phyloP scores from a whole-genome alignment of 306 rosid genomes.

The Vachellia collinsii region DNA sequence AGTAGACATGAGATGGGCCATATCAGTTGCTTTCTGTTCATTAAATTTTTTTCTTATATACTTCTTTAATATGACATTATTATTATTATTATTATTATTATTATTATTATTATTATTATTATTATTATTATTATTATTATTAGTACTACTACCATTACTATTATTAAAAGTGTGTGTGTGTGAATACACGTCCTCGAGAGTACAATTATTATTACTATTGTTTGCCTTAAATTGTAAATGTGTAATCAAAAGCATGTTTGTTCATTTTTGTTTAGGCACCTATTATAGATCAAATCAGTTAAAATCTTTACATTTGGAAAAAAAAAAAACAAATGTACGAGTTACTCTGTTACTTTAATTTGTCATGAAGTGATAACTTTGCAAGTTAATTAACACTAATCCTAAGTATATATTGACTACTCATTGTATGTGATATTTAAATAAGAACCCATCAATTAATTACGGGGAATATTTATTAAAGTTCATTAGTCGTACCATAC shows the following conservation, averaged over 20 bases:
- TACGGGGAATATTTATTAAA: not conserved
- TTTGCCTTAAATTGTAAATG: not conserved
- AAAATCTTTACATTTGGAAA: not conserved
- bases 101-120: too few species aligned
- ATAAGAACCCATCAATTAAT: not conserved
- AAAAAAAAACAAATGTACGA: not conserved
- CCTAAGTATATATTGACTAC: too few species aligned
- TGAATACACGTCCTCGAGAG: not conserved
- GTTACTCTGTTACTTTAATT: not conserved
- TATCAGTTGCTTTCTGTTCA: constrained; percentile 52
- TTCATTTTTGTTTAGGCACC: not conserved
- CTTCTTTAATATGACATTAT: not conserved
- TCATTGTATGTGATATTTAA: not conserved
- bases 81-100: constrained; percentile 2
- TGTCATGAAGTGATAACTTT: not conserved
- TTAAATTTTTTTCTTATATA: constrained; percentile 49
- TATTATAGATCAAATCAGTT: not conserved
- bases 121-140: too few species aligned
- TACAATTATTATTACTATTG: constrained; percentile 46
- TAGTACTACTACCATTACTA: too few species aligned
- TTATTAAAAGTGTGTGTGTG: too few species aligned
- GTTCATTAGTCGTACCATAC: not conserved
- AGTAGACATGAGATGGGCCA: constrained; percentile 92
- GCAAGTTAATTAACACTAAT: not conserved
- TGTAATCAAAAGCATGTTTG: not conserved